Percentiles rank a stretch among this genome's conserved stretches.
Conservation (phyloP, 805 yeast genomes). For the Candida ovalis region DNA sequence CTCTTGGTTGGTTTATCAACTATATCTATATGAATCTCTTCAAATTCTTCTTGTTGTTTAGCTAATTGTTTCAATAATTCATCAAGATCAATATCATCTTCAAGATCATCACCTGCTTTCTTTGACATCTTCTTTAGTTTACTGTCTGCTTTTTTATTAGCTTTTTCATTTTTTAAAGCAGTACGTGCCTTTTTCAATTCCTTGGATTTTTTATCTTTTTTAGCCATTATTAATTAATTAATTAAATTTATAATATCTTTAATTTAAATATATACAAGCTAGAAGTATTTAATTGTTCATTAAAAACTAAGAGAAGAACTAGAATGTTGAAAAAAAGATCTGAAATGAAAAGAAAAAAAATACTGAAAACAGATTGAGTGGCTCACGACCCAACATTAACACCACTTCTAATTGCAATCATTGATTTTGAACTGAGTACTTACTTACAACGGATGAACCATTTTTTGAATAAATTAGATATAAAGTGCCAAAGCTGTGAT, state of each 20-base stretch:
- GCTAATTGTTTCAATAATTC: constrained; percentile 74
- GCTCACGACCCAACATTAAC: too few relatives aligned
- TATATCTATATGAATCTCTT: constrained; percentile 60
- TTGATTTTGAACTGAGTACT: too few relatives aligned
- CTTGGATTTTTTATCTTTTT: constrained; percentile 76
- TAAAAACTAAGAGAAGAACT: too few relatives aligned
- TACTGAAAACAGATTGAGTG: too few relatives aligned
- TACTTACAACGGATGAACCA: too few relatives aligned
- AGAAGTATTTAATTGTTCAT: too few relatives aligned
- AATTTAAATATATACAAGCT: too few relatives aligned
- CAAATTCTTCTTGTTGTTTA: constrained; percentile 73
- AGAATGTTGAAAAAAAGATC: too few relatives aligned
- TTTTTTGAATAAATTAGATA: too few relatives aligned
- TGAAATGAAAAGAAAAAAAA: too few relatives aligned
- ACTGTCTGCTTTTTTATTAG: constrained; percentile 62
- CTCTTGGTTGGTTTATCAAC: constrained; percentile 63
- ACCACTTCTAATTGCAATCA: too few relatives aligned
- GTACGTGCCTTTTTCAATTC: constrained; percentile 88
- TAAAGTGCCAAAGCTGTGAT: not conserved
- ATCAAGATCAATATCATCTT: constrained; percentile 82
- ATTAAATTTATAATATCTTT: not conserved
- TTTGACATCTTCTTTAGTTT: constrained; percentile 73
- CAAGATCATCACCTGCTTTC: constrained; percentile 73
- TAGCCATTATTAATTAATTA: constrained; percentile 57
- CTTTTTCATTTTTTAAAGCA: constrained; percentile 79